Evolutionary conservation across 2,329 filamentous ascomycete species (phyloP).

Genomic region (Microsporum audouinii): DNA sequence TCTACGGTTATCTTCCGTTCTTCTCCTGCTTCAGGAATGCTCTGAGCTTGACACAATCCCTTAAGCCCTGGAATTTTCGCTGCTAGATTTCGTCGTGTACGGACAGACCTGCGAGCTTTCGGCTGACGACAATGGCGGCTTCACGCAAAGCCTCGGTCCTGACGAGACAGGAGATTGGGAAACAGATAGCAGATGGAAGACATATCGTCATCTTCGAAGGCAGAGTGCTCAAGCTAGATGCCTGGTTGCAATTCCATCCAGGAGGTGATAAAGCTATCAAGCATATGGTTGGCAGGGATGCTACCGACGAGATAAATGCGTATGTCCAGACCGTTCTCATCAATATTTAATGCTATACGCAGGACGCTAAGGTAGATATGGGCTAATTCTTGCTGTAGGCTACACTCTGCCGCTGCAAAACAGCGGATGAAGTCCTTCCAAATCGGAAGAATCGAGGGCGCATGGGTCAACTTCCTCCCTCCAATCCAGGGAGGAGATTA

Average conservation of each 20-base stretch:
- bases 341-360: neutral
- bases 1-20: neutral
- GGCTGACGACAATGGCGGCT: slow-evolving; percentile 4
- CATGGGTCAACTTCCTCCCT: slow-evolving; percentile 78
- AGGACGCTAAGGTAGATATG: neutral
- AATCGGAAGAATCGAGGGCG: slow-evolving; percentile 68
- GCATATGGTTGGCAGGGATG: slow-evolving; percentile 90
- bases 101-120: neutral
- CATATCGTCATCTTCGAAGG: slow-evolving; percentile 71
- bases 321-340: slow-evolving; percentile 31
- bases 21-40: neutral
- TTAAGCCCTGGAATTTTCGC: neutral
- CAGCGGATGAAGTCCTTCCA: slow-evolving; percentile 68
- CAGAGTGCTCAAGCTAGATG: slow-evolving; percentile 74
- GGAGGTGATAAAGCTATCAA: slow-evolving; percentile 82
- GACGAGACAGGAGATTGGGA: slow-evolving; percentile 59
- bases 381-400: slow-evolving; percentile 37
- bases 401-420: slow-evolving; percentile 71
- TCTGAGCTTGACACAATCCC: neutral
- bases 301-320: slow-evolving; percentile 87
- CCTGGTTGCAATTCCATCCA: slow-evolving; percentile 81
- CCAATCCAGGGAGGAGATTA: slow-evolving; percentile 85
- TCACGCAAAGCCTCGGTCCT: slow-evolving; percentile 40
- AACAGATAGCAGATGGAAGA: slow-evolving; percentile 68
- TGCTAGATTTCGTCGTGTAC: neutral